phyloP scores from a whole-genome alignment of 805 yeast species.

The Pichia manshurica region DNA sequence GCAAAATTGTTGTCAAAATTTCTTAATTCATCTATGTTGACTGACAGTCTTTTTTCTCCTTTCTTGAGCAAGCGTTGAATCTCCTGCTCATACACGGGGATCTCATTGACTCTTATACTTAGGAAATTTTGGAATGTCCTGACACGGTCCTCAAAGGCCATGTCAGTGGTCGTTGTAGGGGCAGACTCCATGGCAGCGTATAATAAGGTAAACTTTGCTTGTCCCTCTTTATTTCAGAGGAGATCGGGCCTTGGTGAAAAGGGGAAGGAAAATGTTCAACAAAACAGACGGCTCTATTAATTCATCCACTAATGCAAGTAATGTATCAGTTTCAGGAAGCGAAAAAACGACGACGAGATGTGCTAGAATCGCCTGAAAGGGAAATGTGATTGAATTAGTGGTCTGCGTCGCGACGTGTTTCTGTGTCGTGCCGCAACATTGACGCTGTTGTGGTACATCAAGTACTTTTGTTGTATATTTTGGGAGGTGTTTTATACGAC shows the following conservation, averaged over 20 bases:
- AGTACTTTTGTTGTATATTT: too few relatives aligned
- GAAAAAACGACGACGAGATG: neutral
- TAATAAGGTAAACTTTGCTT: neutral
- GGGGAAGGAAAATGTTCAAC: too few relatives aligned
- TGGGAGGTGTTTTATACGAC: too few relatives aligned
- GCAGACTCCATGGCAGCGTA: constrained; percentile 18
- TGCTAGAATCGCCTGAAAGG: neutral
- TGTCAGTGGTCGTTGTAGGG: constrained; percentile 24
- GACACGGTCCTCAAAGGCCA: constrained; percentile 69
- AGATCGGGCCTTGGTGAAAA: too few relatives aligned
- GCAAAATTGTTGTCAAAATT: constrained; percentile 74
- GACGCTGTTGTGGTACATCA: neutral
- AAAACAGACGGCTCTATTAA: too few relatives aligned
- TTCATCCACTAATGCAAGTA: neutral
- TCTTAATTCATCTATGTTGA: constrained; percentile 82
- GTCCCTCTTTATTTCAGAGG: neutral
- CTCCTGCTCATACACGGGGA: constrained; percentile 58
- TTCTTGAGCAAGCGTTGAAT: constrained; percentile 69
- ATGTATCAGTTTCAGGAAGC: constrained; percentile 8
- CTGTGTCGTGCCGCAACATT: neutral
- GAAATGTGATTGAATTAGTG: neutral
- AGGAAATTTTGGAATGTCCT: constrained; percentile 86
- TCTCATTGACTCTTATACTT: constrained; percentile 42
- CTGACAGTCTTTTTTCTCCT: constrained; percentile 59
- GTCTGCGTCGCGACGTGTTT: neutral